Conservation (phyloP, 2,329 filamentous ascomycete genomes). For the Pezicula carpinea region DNA sequence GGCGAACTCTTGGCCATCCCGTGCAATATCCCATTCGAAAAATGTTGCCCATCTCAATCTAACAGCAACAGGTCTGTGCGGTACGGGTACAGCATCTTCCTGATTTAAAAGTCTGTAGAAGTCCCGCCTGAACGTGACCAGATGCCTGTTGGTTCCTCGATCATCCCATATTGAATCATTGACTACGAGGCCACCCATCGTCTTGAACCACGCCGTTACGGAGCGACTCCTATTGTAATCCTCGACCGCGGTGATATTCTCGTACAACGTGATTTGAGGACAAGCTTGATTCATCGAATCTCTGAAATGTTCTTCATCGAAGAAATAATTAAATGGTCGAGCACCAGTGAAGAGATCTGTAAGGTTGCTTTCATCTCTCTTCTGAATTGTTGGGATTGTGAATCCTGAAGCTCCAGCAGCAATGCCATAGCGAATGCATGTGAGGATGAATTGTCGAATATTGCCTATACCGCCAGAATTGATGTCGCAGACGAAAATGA, state of each 20-base stretch:
- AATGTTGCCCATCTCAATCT: slow-evolving; percentile 24
- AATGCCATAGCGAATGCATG: slow-evolving; percentile 44
- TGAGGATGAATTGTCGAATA: slow-evolving; percentile 46
- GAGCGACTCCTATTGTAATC: slow-evolving; percentile 28
- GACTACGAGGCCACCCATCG: slow-evolving; percentile 6
- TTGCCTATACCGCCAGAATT: slow-evolving; percentile 48
- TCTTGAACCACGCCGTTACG: slow-evolving; percentile 18
- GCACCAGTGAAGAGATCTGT: slow-evolving; percentile 36
- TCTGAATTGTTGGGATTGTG: slow-evolving; percentile 40
- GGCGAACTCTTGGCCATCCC: slow-evolving; percentile 42
- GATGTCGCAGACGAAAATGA: slow-evolving; percentile 45
- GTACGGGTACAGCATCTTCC: slow-evolving; percentile 11
- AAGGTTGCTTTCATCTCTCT: slow-evolving; percentile 36
- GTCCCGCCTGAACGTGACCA: slow-evolving; percentile 20
- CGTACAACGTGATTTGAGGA: slow-evolving; percentile 39
- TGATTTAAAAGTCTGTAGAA: slow-evolving; percentile 21
- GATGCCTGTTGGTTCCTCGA: slow-evolving; percentile 19
- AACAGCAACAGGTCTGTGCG: slow-evolving; percentile 15
- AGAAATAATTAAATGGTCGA: slow-evolving; percentile 41
- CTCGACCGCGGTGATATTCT: slow-evolving; percentile 32
- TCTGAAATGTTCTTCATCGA: slow-evolving; percentile 42
- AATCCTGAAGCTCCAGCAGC: slow-evolving; percentile 42
- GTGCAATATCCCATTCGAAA: slow-evolving; percentile 39
- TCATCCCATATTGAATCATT: no score
- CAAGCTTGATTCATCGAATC: slow-evolving; percentile 33